Conservation (phyloP, 2,329 filamentous ascomycete species). For the Fusarium buharicum region DNA sequence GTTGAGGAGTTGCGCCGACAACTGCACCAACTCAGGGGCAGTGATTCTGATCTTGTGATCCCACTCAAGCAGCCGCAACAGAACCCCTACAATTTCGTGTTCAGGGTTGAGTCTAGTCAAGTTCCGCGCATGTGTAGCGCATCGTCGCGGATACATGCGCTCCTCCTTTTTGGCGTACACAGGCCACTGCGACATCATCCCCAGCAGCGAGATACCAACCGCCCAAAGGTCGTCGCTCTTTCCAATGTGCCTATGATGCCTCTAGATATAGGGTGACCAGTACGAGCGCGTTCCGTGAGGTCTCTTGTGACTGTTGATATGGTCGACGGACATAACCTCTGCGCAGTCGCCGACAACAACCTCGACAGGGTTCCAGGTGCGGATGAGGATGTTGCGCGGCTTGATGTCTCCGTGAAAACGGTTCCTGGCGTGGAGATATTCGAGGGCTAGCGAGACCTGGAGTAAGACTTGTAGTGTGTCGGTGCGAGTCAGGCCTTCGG, state of each 20-base stretch:
- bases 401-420: slow-evolving; percentile 49
- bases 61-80: slow-evolving; percentile 38
- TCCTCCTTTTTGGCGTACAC: slow-evolving; percentile 26
- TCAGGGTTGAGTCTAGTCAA: slow-evolving; percentile 42
- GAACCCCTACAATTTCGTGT: slow-evolving; percentile 40
- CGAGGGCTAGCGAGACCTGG: slow-evolving; percentile 43
- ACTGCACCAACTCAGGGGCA: slow-evolving; percentile 35
- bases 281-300: slow-evolving; percentile 44
- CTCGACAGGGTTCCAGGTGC: slow-evolving; percentile 43
- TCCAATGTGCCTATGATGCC: slow-evolving; percentile 32
- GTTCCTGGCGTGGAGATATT: slow-evolving; percentile 41
- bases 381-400: slow-evolving; percentile 48
- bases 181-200: slow-evolving; percentile 48
- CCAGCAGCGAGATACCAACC: slow-evolving; percentile 47
- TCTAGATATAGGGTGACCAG: slow-evolving; percentile 48
- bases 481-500: slow-evolving; percentile 23
- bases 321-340: slow-evolving; percentile 41
- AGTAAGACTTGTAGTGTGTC: slow-evolving; percentile 37
- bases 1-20: slow-evolving; percentile 20
- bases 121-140: slow-evolving; percentile 37
- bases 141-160: slow-evolving; percentile 40
- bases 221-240: slow-evolving; percentile 51
- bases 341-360: slow-evolving; percentile 49
- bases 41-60: slow-evolving; percentile 31
- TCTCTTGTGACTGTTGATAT: slow-evolving; percentile 13